Evolutionary conservation across 164 flowering plant species (phyloP).

Genomic region (Houttuynia cordata): DNA sequence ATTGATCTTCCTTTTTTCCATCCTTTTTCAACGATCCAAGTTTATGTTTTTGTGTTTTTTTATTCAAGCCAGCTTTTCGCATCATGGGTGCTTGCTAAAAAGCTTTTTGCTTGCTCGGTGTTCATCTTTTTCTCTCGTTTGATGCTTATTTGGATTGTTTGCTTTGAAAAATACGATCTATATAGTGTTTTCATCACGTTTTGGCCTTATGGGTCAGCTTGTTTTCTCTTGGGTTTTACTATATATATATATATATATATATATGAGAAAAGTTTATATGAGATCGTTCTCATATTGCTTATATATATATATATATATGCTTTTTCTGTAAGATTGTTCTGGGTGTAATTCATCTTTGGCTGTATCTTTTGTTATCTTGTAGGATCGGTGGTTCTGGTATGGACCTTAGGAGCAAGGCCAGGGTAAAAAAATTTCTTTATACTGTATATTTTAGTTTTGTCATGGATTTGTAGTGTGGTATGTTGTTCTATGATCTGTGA

Average conservation of each 20-base stretch:
- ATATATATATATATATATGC: no score
- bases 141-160: not conserved
- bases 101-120: not conserved
- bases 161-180: not conserved
- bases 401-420: constrained; percentile 51
- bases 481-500: not conserved
- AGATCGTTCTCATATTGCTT: no score
- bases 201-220: not conserved
- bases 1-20: not conserved
- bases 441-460: not conserved
- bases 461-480: no score
- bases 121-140: not conserved
- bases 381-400: constrained; percentile 48
- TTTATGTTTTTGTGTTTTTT: no score
- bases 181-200: no score
- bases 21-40: no score
- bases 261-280: no score
- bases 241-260: no score
- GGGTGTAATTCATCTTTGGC: no score
- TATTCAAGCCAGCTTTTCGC: not conserved
- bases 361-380: not conserved
- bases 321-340: no score
- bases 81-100: no score
- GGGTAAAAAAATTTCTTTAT: constrained; percentile 15
- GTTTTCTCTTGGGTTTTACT: no score